phyloP scores from a whole-genome alignment of 139 green algal genomes.

The Limnomonas spitsbergensis region DNA sequence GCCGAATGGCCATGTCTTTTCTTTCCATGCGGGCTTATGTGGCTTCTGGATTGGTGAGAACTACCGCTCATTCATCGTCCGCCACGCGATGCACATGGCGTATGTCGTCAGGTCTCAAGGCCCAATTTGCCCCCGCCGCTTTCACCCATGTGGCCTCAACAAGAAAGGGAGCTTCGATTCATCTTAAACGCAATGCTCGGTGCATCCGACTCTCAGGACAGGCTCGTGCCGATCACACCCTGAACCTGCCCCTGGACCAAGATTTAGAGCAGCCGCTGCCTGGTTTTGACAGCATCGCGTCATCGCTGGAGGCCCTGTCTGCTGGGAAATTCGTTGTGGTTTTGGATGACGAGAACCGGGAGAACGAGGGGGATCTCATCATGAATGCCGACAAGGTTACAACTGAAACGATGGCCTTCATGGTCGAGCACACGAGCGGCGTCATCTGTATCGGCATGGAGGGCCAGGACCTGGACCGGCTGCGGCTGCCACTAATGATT shows the following conservation, averaged over 20 bases:
- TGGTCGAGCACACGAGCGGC: slow-evolving; percentile 90
- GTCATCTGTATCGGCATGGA: slow-evolving; percentile 76
- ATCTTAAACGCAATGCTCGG: no score
- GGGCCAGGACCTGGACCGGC: slow-evolving; percentile 74
- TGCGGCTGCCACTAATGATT: slow-evolving; percentile 94
- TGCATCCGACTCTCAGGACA: no score
- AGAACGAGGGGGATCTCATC: slow-evolving; percentile 99
- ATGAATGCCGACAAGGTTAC: slow-evolving; percentile 80
- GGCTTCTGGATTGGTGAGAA: no score
- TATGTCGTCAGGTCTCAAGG: no score
- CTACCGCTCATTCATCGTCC: no score
- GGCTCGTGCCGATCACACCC: neutral
- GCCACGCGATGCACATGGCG: no score
- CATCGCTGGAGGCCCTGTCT: slow-evolving; percentile 56
- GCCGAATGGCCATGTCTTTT: no score
- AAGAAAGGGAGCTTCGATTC: no score
- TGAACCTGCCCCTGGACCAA: slow-evolving; percentile 26
- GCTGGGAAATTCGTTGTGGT: slow-evolving; percentile 88
- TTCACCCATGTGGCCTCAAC: no score
- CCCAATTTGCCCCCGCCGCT: no score
- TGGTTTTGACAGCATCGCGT: slow-evolving; percentile 51
- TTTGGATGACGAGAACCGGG: slow-evolving; percentile 93
- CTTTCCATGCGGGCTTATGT: no score
- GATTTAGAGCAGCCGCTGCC: slow-evolving; percentile 31
- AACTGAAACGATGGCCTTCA: slow-evolving; percentile 77